These are phyloP conservation scores for Fusarium secorum DNA, from an alignment of 2,329 filamentous ascomycete species.

Conservation along the genomic window DNA sequence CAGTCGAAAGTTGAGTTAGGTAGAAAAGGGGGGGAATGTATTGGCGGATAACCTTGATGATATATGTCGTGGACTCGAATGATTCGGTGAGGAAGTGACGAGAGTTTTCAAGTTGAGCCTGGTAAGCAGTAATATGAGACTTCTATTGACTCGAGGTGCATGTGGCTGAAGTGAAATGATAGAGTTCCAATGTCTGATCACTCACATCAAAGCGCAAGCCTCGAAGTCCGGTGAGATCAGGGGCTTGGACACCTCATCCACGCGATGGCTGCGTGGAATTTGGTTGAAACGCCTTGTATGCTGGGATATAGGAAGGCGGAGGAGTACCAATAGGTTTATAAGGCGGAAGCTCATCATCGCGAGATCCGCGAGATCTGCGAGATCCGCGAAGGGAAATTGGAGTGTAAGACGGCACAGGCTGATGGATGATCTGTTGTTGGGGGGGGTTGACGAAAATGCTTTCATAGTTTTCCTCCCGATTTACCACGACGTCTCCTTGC, in stretches of 20 bases:
- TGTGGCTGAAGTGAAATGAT: neutral
- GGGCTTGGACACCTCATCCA: neutral
- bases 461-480: neutral
- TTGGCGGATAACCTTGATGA: neutral
- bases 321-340: neutral
- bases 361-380: neutral
- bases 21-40: neutral
- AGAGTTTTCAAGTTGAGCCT: neutral
- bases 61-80: neutral
- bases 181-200: neutral
- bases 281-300: neutral
- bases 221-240: neutral
- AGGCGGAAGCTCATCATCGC: neutral
- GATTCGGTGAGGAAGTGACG: neutral
- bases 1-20: neutral
- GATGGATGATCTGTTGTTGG: neutral
- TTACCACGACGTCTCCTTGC: neutral
- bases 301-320: neutral
- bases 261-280: neutral
- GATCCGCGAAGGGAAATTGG: neutral
- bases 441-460: neutral
- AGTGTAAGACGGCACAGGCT: neutral
- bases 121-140: neutral
- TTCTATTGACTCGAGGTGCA: neutral
- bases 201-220: neutral